Conservation (phyloP, 1,284 basidiomycete genomes). For the Lentinus polychrous region DNA sequence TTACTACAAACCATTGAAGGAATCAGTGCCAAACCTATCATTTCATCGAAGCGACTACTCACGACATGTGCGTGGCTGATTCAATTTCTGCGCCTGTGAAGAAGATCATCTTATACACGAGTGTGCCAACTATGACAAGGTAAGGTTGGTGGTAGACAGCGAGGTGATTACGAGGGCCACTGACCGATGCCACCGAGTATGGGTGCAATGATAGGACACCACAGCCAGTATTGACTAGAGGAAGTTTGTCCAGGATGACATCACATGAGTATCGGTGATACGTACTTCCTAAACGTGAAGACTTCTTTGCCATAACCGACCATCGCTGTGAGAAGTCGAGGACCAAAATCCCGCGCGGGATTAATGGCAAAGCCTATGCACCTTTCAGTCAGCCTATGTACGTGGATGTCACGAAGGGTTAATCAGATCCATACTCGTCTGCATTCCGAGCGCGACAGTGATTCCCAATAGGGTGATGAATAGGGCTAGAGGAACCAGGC, state of each 20-base stretch:
- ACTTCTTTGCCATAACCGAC: slow-evolving; percentile 20
- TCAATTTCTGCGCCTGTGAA: too few relatives aligned
- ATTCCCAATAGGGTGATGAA: slow-evolving; percentile 52
- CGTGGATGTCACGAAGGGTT: background rate
- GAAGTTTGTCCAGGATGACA: slow-evolving; percentile 4
- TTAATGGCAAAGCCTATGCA: slow-evolving; percentile 14
- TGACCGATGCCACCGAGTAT: slow-evolving; percentile 44
- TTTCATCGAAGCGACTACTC: too few relatives aligned
- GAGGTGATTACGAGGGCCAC: too few relatives aligned
- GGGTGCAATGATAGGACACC: slow-evolving; percentile 60
- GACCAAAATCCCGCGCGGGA: slow-evolving; percentile 16
- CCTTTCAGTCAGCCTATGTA: background rate
- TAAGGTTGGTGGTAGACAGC: too few relatives aligned
- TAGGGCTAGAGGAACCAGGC: slow-evolving; percentile 46
- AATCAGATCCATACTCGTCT: slow-evolving; percentile 32
- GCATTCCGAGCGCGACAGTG: slow-evolving; percentile 45
- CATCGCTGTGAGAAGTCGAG: slow-evolving; percentile 15
- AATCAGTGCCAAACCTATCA: too few relatives aligned
- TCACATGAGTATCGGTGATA: background rate
- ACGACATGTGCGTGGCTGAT: too few relatives aligned
- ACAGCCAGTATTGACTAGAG: slow-evolving; percentile 65
- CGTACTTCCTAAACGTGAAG: slow-evolving; percentile 33
- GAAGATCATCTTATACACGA: too few relatives aligned
- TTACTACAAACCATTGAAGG: too few relatives aligned
- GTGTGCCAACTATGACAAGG: too few relatives aligned